Evolutionary conservation across 345 rosid genomes (phyloP).

Genomic region (Linum usitatissimum): DNA sequence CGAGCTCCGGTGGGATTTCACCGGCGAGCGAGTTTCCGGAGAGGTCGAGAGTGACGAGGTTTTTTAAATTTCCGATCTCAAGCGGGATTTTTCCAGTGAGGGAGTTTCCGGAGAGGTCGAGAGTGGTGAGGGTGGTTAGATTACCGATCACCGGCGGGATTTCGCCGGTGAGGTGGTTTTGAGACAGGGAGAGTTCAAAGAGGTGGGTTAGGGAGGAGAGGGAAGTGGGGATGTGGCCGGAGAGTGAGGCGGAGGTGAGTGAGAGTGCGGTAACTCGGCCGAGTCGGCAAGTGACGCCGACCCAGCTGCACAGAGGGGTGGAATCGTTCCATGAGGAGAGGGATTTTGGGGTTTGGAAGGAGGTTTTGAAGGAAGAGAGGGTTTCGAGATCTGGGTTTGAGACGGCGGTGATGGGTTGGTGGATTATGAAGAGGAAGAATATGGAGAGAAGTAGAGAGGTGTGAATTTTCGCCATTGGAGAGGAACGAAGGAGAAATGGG

Average conservation of each 20-base stretch:
- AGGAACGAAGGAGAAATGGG: background rate
- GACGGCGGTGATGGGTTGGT: conserved; percentile 15
- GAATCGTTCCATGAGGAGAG: conserved; percentile 61
- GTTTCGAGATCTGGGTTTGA: conserved; percentile 25
- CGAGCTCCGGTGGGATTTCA: conserved; percentile 35
- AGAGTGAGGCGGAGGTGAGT: conserved; percentile 31
- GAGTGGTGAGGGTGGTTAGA: conserved; percentile 30
- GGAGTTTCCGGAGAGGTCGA: conserved; percentile 33
- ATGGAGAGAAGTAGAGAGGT: conserved; percentile 14
- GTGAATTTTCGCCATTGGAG: background rate
- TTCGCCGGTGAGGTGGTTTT: conserved; percentile 35
- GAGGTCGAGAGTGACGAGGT: conserved; percentile 49
- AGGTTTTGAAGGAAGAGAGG: conserved; percentile 38
- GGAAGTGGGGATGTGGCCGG: conserved; percentile 34
- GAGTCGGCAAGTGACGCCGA: conserved; percentile 49
- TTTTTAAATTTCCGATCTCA: conserved; percentile 32
- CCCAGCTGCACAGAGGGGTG: conserved; percentile 47
- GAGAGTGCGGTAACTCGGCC: conserved; percentile 40
- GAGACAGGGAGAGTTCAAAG: conserved; percentile 24
- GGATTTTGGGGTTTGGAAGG: conserved; percentile 28
- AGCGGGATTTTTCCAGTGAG: conserved; percentile 48
- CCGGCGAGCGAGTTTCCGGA: conserved; percentile 52
- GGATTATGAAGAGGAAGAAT: conserved; percentile 8
- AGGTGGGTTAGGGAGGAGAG: conserved; percentile 49
- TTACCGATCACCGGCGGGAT: conserved; percentile 31